phyloP scores from a whole-genome alignment of 1,284 basidiomycete genomes.

The Pascua guehoae region DNA sequence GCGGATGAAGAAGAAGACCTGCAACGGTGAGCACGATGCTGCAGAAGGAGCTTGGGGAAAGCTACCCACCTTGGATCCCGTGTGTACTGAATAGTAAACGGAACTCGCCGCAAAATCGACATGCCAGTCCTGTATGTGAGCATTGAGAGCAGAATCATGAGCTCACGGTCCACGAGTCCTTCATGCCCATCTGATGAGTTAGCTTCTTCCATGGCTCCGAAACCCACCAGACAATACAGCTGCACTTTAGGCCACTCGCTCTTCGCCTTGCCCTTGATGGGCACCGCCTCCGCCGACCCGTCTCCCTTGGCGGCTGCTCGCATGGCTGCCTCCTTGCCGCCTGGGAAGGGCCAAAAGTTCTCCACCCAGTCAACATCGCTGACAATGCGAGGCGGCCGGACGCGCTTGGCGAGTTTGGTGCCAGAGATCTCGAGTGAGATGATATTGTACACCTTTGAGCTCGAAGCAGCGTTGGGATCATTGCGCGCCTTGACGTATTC shows the following conservation, averaged over 20 bases:
- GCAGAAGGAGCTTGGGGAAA: neutral
- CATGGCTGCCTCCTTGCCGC: constrained; percentile 21
- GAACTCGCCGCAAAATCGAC: constrained; percentile 93
- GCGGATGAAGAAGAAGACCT: constrained; percentile 92
- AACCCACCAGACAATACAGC: constrained; percentile 89
- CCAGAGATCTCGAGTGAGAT: constrained; percentile 83
- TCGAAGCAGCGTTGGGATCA: constrained; percentile 11
- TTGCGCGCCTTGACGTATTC: constrained; percentile 62
- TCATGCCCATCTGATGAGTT: constrained; percentile 55
- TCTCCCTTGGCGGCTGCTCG: constrained; percentile 1
- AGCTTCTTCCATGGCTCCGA: neutral
- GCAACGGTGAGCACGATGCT: neutral
- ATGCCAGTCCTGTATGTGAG: constrained; percentile 75
- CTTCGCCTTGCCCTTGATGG: constrained; percentile 6
- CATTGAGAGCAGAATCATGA: neutral
- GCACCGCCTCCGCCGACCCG: neutral
- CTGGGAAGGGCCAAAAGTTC: constrained; percentile 70
- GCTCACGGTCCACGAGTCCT: constrained; percentile 72
- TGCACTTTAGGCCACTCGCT: constrained; percentile 83
- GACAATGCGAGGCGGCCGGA: constrained; percentile 78
- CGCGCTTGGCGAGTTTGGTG: constrained; percentile 67
- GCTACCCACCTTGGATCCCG: constrained; percentile 65
- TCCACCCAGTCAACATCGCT: constrained; percentile 95
- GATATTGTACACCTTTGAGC: constrained; percentile 74
- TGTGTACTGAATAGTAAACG: constrained; percentile 87